Evolutionary conservation across 805 yeast species (phyloP).

Genomic region (Kodamaea neixiangensis): DNA sequence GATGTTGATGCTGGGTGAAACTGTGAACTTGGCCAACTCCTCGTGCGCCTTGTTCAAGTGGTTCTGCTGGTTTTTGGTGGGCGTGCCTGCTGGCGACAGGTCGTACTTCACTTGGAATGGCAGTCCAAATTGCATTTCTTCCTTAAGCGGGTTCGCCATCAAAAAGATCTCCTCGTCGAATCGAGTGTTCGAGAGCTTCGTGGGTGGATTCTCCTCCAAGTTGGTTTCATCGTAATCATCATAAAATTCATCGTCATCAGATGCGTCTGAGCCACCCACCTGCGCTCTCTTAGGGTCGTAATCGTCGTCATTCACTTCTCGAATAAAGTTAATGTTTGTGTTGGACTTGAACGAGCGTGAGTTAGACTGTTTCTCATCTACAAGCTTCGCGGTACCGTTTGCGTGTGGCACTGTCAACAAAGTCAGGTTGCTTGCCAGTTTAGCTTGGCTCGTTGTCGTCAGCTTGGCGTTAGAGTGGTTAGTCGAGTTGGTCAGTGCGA

Average conservation of each 20-base stretch:
- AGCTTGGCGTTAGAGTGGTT: not conserved
- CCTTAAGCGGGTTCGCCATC: slow-evolving; percentile 19
- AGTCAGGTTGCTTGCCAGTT: not conserved
- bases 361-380: slow-evolving; percentile 3
- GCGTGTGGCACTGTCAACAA: not conserved
- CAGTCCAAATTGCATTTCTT: slow-evolving; percentile 29
- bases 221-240: slow-evolving; percentile 21
- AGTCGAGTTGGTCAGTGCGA: slow-evolving; percentile 1
- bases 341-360: slow-evolving; percentile 16
- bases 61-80: slow-evolving; percentile 1
- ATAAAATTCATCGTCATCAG: slow-evolving; percentile 3
- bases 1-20: not conserved
- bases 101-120: slow-evolving; percentile 32
- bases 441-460: not conserved
- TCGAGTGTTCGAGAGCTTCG: slow-evolving; percentile 18
- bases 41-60: not conserved
- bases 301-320: slow-evolving; percentile 31
- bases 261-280: slow-evolving; percentile 6
- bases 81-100: slow-evolving; percentile 8
- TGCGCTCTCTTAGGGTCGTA: slow-evolving; percentile 7
- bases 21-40: slow-evolving; percentile 3
- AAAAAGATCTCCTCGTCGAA: slow-evolving; percentile 33
- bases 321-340: slow-evolving; percentile 25
- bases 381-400: slow-evolving; percentile 5
- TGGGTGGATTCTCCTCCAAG: slow-evolving; percentile 27